Evolutionary conservation across 371 early-diverging fungal species (phyloP).

Genomic region (Globomyces sp.): DNA sequence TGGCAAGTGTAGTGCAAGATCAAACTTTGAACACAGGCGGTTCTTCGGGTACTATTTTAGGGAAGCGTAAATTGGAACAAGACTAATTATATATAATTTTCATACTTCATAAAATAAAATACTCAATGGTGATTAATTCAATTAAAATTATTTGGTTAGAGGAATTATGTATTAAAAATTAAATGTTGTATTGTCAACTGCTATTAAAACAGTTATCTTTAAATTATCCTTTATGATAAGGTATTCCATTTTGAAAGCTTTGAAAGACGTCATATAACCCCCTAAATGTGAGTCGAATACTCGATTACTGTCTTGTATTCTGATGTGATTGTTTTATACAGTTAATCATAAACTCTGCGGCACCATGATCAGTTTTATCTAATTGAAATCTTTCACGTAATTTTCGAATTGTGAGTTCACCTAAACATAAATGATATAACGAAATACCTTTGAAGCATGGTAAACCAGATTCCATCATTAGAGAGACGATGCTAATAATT

Average conservation of each 20-base stretch:
- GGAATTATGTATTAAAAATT: too few relatives aligned
- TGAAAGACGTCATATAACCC: slow-evolving; percentile 65
- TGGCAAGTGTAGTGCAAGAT: too few relatives aligned
- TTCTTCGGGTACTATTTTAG: too few relatives aligned
- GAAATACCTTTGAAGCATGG: slow-evolving; percentile 86
- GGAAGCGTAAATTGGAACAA: too few relatives aligned
- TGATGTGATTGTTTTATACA: slow-evolving; percentile 88
- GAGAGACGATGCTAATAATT: slow-evolving; percentile 83
- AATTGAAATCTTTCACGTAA: slow-evolving; percentile 89
- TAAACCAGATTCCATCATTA: slow-evolving; percentile 95
- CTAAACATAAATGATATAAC: slow-evolving; percentile 23
- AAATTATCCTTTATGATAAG: slow-evolving; percentile 19
- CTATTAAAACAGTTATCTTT: too few relatives aligned
- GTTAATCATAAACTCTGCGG: slow-evolving; percentile 92
- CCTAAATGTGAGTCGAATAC: slow-evolving; percentile 23
- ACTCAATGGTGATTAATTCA: too few relatives aligned
- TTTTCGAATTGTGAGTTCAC: slow-evolving; percentile 76
- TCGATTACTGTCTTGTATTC: slow-evolving; percentile 50
- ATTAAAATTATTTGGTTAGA: too few relatives aligned
- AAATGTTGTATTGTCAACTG: too few relatives aligned
- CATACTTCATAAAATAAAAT: too few relatives aligned
- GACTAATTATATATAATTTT: too few relatives aligned
- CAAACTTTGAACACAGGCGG: too few relatives aligned
- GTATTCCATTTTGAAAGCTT: slow-evolving; percentile 62
- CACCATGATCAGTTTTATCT: slow-evolving; percentile 85